Percentiles rank a stretch among this genome's conserved stretches.
Evolutionary conservation across 768 basidiomycete species (phyloP).

Genomic region (Cystofilobasidium macerans): DNA sequence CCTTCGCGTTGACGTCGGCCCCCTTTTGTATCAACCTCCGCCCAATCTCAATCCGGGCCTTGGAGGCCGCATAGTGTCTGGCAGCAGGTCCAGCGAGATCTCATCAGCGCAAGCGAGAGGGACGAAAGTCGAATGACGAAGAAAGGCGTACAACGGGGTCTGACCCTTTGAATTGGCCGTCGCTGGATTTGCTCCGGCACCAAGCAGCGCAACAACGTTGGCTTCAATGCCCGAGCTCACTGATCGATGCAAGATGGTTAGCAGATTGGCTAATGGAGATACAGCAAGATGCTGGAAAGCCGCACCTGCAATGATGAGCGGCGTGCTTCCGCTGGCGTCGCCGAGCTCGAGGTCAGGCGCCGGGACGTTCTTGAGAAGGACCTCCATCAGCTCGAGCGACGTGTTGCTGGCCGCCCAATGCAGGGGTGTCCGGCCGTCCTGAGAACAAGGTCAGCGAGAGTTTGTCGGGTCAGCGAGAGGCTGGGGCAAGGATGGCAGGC

Average conservation of each 20-base stretch:
- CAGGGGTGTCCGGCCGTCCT: conserved; percentile 39
- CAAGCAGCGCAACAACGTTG: conserved; percentile 34
- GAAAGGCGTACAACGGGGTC: conserved; percentile 57
- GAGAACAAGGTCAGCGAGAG: background rate
- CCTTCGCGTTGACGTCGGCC: conserved; percentile 89
- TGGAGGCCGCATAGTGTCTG: conserved; percentile 89
- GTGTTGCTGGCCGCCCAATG: conserved; percentile 38
- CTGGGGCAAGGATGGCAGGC: background rate
- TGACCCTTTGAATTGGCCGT: conserved; percentile 38
- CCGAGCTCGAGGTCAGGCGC: conserved; percentile 34
- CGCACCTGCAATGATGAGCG: conserved; percentile 39
- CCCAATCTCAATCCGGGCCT: conserved; percentile 85
- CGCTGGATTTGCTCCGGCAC: conserved; percentile 35
- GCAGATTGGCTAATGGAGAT: background rate
- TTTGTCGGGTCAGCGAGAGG: background rate
- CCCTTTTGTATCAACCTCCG: conserved; percentile 71
- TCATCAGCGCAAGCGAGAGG: conserved; percentile 1
- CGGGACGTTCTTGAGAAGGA: conserved; percentile 30
- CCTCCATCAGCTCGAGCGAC: conserved; percentile 33
- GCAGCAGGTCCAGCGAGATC: conserved; percentile 15
- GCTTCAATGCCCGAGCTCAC: conserved; percentile 35
- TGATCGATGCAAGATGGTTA: too few relatives aligned
- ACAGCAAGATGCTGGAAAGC: conserved; percentile 3
- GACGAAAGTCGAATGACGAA: background rate
- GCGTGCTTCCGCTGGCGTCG: conserved; percentile 38